phyloP scores from a whole-genome alignment of 2,329 filamentous ascomycete species.

The Aspergillus sojae region DNA sequence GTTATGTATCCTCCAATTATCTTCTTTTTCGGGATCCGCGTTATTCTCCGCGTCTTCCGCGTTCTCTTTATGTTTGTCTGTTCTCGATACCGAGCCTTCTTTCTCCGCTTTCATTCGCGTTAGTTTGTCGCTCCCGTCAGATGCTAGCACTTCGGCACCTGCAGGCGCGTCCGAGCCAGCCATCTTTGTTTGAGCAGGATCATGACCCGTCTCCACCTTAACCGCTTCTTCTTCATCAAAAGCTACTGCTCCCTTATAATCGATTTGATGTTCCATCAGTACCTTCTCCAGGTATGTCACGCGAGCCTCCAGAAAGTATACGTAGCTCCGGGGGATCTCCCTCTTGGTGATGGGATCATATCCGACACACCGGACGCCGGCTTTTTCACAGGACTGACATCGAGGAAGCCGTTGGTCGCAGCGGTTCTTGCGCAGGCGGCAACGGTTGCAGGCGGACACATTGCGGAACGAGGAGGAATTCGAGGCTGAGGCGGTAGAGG shows the following conservation, averaged over 20 bases:
- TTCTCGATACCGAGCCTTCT: conserved; percentile 17
- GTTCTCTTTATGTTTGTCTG: conserved; percentile 23
- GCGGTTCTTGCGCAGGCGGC: conserved; percentile 86
- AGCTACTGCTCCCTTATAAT: conserved; percentile 69
- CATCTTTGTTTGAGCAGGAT: conserved; percentile 23
- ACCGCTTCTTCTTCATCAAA: conserved; percentile 59
- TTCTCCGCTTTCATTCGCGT: conserved; percentile 27
- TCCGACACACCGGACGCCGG: conserved; percentile 85
- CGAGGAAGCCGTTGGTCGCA: conserved; percentile 92
- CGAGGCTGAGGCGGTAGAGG: conserved; percentile 27
- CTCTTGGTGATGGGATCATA: conserved; percentile 97
- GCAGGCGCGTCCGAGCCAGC: conserved; percentile 19
- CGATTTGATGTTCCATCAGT: conserved; percentile 68
- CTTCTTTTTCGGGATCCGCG: conserved; percentile 54
- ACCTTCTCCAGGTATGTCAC: conserved; percentile 80
- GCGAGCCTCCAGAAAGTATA: conserved; percentile 89
- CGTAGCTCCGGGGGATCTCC: conserved; percentile 90
- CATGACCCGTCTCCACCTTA: conserved; percentile 32
- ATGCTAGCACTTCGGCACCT: conserved; percentile 19
- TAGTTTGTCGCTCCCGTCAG: conserved; percentile 17
- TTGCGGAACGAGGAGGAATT: conserved; percentile 67
- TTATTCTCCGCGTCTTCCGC: conserved; percentile 30
- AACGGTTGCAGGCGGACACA: conserved; percentile 93
- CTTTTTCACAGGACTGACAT: conserved; percentile 91
- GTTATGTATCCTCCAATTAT: conserved; percentile 65